Base-by-base conservation (phyloP, 2,329 filamentous ascomycete species). In the Arthrinium phaeospermum region DNA sequence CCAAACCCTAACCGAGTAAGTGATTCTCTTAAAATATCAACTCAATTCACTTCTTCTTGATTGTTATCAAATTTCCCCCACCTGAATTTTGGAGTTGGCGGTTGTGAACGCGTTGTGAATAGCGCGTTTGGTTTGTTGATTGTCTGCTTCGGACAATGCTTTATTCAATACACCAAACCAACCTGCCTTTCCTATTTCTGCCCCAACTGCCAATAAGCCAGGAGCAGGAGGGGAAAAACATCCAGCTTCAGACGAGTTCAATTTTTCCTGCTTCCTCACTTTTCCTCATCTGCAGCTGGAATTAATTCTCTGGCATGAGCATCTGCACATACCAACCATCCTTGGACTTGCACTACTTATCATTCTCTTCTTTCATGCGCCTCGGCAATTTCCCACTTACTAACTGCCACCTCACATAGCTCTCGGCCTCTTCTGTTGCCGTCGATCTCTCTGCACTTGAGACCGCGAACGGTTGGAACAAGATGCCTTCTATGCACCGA, bases 351-450 rank as follows among this genome's bases (percentile, higher is more conserved):
- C 34, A 10, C 41, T 64, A 19, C n/a, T 8, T 34, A n/a, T 14
- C 19, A 6, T 64, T 64, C 10, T 41, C 19, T 41, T 3, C 57
- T n/a, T 10, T 41, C 4, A 4, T 19, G 19, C 34, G 6, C 57
- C 74, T 49, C 75, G 75, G 79, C 81, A 84, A 79, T 84, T 81
- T 73, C 73, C 72, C 74, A 70, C 75, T 73, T 74, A 74, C 80
- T 73, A 81, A 64, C n/a, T 41, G 34, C 13, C 83, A 41, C 34
- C n/a, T 13, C 34, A 5, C 34, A 81, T 85, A 96, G 91, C 86
- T 96, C 74, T 95, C 94, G 81, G 91, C 93, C 71, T 95, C 94
- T 74, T 94, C 93, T 77, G 91, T 93, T 80, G 92, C 94, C 70
- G 88, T 95, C 79, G 94, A 97, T 83, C 88, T 97, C 80, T 93